phyloP scores from a whole-genome alignment of 768 basidiomycete species.

The Tulasnella sp. region DNA sequence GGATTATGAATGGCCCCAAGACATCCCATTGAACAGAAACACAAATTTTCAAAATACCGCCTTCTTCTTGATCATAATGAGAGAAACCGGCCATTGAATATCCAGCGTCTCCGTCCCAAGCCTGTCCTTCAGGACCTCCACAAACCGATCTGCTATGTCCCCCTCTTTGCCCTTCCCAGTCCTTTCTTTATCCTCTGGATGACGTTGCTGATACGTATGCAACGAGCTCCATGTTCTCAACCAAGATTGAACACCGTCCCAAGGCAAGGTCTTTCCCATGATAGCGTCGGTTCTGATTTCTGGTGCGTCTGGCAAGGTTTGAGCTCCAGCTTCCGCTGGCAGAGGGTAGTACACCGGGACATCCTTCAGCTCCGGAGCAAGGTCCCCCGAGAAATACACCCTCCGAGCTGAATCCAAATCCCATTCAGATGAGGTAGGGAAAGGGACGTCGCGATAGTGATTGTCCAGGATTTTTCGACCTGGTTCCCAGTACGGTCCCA shows the following conservation, averaged over 20 bases:
- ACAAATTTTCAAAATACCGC: no score
- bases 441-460: slow-evolving; percentile 58
- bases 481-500: slow-evolving; percentile 75
- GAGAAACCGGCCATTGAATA: slow-evolving; percentile 30
- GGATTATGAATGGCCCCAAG: no score
- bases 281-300: slow-evolving; percentile 32
- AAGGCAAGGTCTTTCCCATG: slow-evolving; percentile 52
- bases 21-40: no score
- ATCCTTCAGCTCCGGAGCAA: slow-evolving; percentile 32
- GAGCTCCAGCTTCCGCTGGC: neutral
- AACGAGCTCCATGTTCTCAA: slow-evolving; percentile 64
- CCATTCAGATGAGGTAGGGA: slow-evolving; percentile 27
- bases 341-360: neutral
- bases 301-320: neutral
- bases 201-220: slow-evolving; percentile 54
- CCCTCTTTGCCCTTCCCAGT: slow-evolving; percentile 22
- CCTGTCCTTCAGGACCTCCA: slow-evolving; percentile 20
- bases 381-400: slow-evolving; percentile 32
- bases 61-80: slow-evolving; percentile 30
- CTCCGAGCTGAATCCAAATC: slow-evolving; percentile 25
- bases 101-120: slow-evolving; percentile 25
- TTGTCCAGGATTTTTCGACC: slow-evolving; percentile 67
- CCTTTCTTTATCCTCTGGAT: slow-evolving; percentile 46
- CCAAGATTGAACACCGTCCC: slow-evolving; percentile 60
- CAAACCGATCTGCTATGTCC: slow-evolving; percentile 25